Conservation (phyloP, 495 filamentous ascomycete species). For the Aspergillus avenaceus region DNA sequence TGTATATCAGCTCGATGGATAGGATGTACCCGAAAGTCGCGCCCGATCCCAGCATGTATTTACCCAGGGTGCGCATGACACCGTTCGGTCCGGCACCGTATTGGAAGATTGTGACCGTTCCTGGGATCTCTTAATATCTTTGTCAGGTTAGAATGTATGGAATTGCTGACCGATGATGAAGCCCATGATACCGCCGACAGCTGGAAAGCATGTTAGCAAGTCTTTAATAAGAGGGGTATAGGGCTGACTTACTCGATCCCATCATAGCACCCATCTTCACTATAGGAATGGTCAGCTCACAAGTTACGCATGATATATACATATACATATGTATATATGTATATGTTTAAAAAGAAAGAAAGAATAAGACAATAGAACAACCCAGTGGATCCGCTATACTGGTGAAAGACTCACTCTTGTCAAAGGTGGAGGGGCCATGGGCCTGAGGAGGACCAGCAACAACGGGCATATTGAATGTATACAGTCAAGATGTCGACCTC, state of each 20-base stretch:
- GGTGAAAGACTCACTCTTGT: too few species aligned
- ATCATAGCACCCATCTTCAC: slow-evolving; percentile 98
- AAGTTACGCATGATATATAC: too few species aligned
- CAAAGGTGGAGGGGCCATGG: too few species aligned
- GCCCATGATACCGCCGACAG: slow-evolving; percentile 91
- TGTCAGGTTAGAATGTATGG: neutral
- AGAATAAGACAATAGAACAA: neutral
- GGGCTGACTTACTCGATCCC: slow-evolving; percentile 83
- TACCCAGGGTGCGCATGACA: slow-evolving; percentile 85
- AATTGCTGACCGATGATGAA: slow-evolving; percentile 84
- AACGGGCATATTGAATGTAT: too few species aligned
- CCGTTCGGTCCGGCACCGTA: slow-evolving; percentile 92
- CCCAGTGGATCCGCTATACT: too few species aligned
- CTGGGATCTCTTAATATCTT: slow-evolving; percentile 38
- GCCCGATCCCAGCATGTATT: slow-evolving; percentile 96
- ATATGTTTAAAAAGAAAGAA: neutral
- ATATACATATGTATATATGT: too few species aligned
- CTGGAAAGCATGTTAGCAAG: slow-evolving; percentile 40
- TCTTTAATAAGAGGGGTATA: neutral
- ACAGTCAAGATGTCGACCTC: too few species aligned
- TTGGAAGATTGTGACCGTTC: slow-evolving; percentile 88
- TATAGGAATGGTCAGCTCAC: slow-evolving; percentile 42
- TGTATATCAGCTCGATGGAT: neutral
- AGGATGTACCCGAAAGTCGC: slow-evolving; percentile 85
- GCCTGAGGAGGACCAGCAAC: too few species aligned